phyloP scores from a whole-genome alignment of 2,329 filamentous ascomycete species.

The Xylogone sp. region DNA sequence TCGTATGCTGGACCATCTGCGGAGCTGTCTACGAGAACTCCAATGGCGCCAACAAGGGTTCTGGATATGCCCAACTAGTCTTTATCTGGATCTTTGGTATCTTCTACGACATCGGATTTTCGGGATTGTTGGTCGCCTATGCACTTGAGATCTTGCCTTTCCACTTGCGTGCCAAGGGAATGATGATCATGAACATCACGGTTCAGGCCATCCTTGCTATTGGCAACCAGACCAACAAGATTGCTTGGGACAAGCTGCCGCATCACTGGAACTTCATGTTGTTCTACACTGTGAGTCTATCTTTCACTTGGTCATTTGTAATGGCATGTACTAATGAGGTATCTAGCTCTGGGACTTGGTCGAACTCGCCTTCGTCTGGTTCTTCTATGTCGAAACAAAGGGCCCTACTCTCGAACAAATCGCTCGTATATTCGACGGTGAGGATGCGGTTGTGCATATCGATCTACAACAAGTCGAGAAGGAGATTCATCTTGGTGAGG shows the following conservation, averaged over 20 bases:
- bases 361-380: slow-evolving; percentile 60
- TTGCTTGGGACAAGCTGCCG: slow-evolving; percentile 57
- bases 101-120: slow-evolving; percentile 54
- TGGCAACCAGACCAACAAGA: slow-evolving; percentile 57
- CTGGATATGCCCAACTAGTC: slow-evolving; percentile 37
- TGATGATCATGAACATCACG: slow-evolving; percentile 63
- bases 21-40: slow-evolving; percentile 41
- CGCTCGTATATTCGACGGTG: slow-evolving; percentile 67
- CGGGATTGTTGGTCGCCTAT: slow-evolving; percentile 52
- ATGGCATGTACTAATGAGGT: slow-evolving; percentile 8
- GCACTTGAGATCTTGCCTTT: slow-evolving; percentile 48
- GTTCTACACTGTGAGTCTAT: slow-evolving; percentile 51
- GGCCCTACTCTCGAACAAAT: slow-evolving; percentile 69
- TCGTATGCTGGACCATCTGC: slow-evolving; percentile 47
- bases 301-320: neutral
- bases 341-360: slow-evolving; percentile 50
- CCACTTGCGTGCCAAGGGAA: slow-evolving; percentile 35
- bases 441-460: slow-evolving; percentile 52
- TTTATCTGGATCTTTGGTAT: slow-evolving; percentile 47
- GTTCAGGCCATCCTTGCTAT: slow-evolving; percentile 54
- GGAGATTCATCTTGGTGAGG: slow-evolving; percentile 36
- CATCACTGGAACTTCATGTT: slow-evolving; percentile 63
- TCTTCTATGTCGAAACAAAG: slow-evolving; percentile 67
- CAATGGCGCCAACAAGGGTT: slow-evolving; percentile 25
- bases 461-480: slow-evolving; percentile 53